Base-by-base conservation (phyloP, 2,329 filamentous ascomycete genomes). In the Exophiala sp. region DNA sequence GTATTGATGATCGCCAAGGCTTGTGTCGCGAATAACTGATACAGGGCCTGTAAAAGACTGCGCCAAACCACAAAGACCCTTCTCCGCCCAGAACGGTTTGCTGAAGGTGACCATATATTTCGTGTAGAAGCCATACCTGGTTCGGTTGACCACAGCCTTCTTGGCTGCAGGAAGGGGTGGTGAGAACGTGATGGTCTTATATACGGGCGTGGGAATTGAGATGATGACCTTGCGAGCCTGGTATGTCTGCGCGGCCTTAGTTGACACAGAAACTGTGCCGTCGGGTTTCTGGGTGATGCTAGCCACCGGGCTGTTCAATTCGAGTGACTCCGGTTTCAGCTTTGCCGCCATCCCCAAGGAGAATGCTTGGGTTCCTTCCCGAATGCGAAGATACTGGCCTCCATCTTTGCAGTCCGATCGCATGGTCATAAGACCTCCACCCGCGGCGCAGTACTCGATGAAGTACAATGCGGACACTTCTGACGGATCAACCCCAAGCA, bases 391-490 rank as follows among this genome's bases (percentile, higher is more conserved):
- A 59, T 79, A 74, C 60, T 83, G 78, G 0, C 75, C 81, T 4
- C 81, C 81, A 41, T 72, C 62, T 53, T 78, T 76, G 12, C 68
- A 62, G 58, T 83, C 80, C 0, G 78, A 79, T 0, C 77, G 71
- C 73, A 83, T 78, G 33, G 74, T 68, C 54, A 78, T 56, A 2
- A 83, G 65, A 0, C 81, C 81, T 3, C 75, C 75, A 2, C 78
- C 77, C 3, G 71, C 73, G 56, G 74, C 76, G 69, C 76, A 78
- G 66, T 84, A 82, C 61, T 80, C 71, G 10, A 84, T 68, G 59
- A 84, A 81, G 61, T 69, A 83, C 2, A 79, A 62, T 0, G 80
- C 79, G 2, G 73, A 76, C 2, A 81, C 61, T 7, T 82, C 77
- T 1, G 51, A 54, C 0, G 79, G 73, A 29, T 81, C 76, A 1